A percentile compares a stretch with the other conserved stretches of the same genome.
Evolutionary conservation across 176 grass and related monocot genomes (phyloP).

Genomic region (bread wheat (Triticum aestivum)): IWGSC_CS_RefSeq_v2.1 NC_057804.1:103547383-103547882

Average conservation of each 20-base stretch:
- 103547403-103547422: not conserved
- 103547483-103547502: not conserved
- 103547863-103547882: not conserved
- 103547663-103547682: not conserved
- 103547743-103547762: not conserved
- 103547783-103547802: not conserved
- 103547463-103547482: not conserved
- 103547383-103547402: constrained; percentile 5
- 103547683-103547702: not conserved
- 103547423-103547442: not conserved
- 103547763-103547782: not conserved
- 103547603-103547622: not conserved
- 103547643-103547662: no score
- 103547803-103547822: constrained; percentile 1
- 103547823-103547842: not conserved
- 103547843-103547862: not conserved
- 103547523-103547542: not conserved
- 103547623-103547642: not conserved
- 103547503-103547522: not conserved
- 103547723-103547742: not conserved
- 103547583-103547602: not conserved
- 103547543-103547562: not conserved
- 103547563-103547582: not conserved
- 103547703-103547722: not conserved
- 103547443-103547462: not conserved